Evolutionary conservation across 352 stramenopile genomes (phyloP), one percentile per base, ranked within the genome.

Genomic region (Stramenopiles sp.): DNA sequence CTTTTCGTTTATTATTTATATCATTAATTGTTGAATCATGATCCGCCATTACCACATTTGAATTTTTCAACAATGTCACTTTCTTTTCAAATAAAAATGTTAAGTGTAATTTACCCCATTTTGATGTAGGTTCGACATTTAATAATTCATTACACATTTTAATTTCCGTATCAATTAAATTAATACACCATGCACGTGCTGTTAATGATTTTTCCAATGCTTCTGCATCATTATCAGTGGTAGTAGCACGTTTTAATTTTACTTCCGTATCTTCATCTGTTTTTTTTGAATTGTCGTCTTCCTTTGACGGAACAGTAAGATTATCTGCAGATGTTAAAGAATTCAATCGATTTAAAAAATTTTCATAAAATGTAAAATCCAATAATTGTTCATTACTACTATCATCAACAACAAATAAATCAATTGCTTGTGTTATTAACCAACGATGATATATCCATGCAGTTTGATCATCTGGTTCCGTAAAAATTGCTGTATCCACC

Each of bases 401-500:
- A 69, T 27, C 53, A 69, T 20, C 53, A 20, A 27, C 20, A 69
- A 20, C 53, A 20, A 69, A 69, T 23, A 20, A 85, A 82, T 86
- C 78, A 30, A 89, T 84, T 81, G 91, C 87, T 43, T 86, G 94
- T 23, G 89, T 87, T 1, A 98, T 79, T 74, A 98, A 87, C 85
- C 95, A 96, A 30, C 90, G 88, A 83, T 97, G 95, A 84, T 98
- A 99, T 86, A 97, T 98, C 96, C 96, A 99, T 13, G 90, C 89
- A 82, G 92, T 98, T 83, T 98, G 95, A 84, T 99, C 95, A 81
- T 98, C 95, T 0, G 95, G 96, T 82, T 99, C 95, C 0, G 95
- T 99, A 85, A 98, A 99, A 6, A 99, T 88, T 23, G 94, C 95
- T 85, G 98, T 90, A 80, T 97, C 86, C 38, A 97, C 90, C 1